Percentiles rank a stretch among this genome's conserved stretches.
phyloP scores from a whole-genome alignment of 73 alveolate genomes.

The Paramecium tetraurelia region DNA sequence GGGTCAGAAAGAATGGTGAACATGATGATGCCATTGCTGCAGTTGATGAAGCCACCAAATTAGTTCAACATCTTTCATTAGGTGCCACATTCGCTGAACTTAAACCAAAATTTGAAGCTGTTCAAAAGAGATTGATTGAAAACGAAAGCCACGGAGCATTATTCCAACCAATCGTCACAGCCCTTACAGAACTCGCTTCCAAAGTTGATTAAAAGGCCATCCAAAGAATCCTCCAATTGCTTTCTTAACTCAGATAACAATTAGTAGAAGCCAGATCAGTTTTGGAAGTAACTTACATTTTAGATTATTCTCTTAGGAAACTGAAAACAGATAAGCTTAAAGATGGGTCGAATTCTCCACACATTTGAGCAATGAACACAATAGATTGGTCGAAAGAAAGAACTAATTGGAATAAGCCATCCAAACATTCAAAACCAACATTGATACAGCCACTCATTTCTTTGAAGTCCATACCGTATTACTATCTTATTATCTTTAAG shows the following conservation, averaged over 20 bases:
- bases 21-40: slow-evolving; percentile 48
- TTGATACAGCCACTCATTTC: slow-evolving; percentile 43
- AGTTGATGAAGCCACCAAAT: slow-evolving; percentile 46
- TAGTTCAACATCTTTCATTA: slow-evolving; percentile 34
- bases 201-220: slow-evolving; percentile 49
- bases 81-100: slow-evolving; percentile 54
- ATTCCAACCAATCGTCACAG: slow-evolving; percentile 37
- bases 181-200: slow-evolving; percentile 35
- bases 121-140: slow-evolving; percentile 34
- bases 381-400: slow-evolving; percentile 52
- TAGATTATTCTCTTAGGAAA: neutral
- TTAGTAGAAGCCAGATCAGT: slow-evolving; percentile 6
- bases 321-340: slow-evolving; percentile 53
- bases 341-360: slow-evolving; percentile 49
- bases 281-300: neutral
- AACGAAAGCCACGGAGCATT: slow-evolving; percentile 46
- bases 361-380: slow-evolving; percentile 49
- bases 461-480: slow-evolving; percentile 50
- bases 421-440: slow-evolving; percentile 23
- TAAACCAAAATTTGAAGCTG: slow-evolving; percentile 38
- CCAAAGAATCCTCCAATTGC: slow-evolving; percentile 8
- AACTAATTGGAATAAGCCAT: slow-evolving; percentile 40
- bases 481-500: neutral
- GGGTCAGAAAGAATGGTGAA: slow-evolving; percentile 40
- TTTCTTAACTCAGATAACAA: slow-evolving; percentile 15